phyloP scores from a whole-genome alignment of 768 basidiomycete genomes.

The Phylloporus sp. region DNA sequence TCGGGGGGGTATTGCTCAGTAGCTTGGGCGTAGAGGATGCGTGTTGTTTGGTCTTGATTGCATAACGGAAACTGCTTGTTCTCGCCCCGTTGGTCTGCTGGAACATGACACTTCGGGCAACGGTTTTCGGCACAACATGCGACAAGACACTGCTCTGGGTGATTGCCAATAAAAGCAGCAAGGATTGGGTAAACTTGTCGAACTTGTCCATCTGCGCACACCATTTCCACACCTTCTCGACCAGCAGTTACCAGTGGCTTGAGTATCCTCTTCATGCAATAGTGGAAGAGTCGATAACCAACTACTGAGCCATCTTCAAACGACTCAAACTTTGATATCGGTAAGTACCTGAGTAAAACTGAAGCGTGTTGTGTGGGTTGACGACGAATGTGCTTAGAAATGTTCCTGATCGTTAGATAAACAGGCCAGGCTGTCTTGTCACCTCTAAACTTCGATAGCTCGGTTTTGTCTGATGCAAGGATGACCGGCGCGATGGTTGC shows the following conservation, averaged over 20 bases:
- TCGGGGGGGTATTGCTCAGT: background rate
- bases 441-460: constrained; percentile 2
- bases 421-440: constrained; percentile 5
- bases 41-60: background rate
- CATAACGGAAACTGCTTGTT: background rate
- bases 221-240: background rate
- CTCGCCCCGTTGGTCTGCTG: background rate
- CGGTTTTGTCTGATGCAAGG: background rate
- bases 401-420: background rate
- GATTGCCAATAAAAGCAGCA: background rate
- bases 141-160: constrained; percentile 2
- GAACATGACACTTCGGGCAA: background rate
- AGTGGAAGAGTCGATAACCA: background rate
- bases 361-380: background rate
- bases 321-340: background rate
- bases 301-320: background rate
- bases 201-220: background rate
- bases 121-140: background rate
- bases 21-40: background rate
- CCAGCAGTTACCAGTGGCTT: background rate
- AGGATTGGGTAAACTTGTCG: background rate
- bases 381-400: background rate
- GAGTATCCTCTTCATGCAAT: background rate
- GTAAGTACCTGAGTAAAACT: background rate
- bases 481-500: background rate